Percentiles rank a stretch among this genome's conserved stretches.
These are phyloP conservation scores for Naganishia cerealis DNA, from an alignment of 1,284 basidiomycete species.

Conservation along the genomic window DNA sequence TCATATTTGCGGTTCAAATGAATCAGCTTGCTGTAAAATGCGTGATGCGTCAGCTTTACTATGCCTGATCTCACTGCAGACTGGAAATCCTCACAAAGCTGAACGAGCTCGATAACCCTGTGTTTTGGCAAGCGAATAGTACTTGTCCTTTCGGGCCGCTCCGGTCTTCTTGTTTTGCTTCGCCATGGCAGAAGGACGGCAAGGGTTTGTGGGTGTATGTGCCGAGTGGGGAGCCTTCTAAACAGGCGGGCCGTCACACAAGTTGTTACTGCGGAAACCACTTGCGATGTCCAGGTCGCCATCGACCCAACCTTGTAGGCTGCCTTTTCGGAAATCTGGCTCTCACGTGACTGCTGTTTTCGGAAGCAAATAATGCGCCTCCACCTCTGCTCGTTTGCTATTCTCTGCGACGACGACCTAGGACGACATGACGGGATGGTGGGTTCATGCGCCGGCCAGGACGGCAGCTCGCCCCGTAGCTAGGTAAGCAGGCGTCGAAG, in stretches of 20 bases:
- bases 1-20: slow-evolving; percentile 98
- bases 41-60: neutral
- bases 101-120: slow-evolving; percentile 99
- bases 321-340: slow-evolving; percentile 24
- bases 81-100: slow-evolving; percentile 64
- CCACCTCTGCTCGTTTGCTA: neutral
- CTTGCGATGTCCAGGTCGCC: neutral
- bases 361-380: slow-evolving; percentile 10
- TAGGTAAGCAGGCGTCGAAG: no score
- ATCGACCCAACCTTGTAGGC: neutral
- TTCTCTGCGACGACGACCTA: no score
- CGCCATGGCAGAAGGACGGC: slow-evolving; percentile 47
- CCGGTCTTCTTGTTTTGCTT: slow-evolving; percentile 59
- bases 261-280: neutral
- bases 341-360: neutral
- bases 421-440: no score
- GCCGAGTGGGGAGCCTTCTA: neutral
- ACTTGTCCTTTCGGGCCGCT: slow-evolving; percentile 93
- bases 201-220: neutral
- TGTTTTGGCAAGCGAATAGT: slow-evolving; percentile 77
- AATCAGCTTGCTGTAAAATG: slow-evolving; percentile 74
- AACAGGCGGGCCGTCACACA: neutral
- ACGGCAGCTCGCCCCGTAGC: no score
- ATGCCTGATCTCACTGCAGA: neutral
- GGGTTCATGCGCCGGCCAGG: no score